Evolutionary conservation across 2,329 filamentous ascomycete genomes (phyloP).

Genomic region (Fragosphaeria purpurea): DNA sequence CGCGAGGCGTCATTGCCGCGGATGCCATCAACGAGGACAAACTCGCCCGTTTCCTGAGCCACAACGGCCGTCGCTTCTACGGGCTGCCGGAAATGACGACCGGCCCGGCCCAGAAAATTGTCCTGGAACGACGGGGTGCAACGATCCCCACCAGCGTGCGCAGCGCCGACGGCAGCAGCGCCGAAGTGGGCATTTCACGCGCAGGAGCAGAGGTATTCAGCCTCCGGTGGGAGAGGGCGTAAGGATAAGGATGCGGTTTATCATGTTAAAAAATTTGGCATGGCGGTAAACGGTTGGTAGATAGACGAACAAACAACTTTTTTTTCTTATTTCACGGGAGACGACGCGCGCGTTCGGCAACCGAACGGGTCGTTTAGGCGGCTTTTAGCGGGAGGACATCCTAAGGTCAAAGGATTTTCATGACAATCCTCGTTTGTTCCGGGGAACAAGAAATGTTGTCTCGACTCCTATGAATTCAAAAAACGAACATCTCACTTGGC

Average conservation of each 20-base stretch:
- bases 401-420: too few relatives aligned
- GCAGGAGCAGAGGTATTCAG: conserved; percentile 32
- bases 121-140: conserved; percentile 31
- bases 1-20: conserved; percentile 39
- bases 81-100: conserved; percentile 21
- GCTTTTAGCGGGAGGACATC: too few relatives aligned
- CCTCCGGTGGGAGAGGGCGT: conserved; percentile 22
- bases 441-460: too few relatives aligned
- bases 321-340: too few relatives aligned
- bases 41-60: conserved; percentile 44
- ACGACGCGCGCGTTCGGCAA: too few relatives aligned
- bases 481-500: too few relatives aligned
- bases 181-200: conserved; percentile 35
- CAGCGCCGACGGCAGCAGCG: conserved; percentile 24
- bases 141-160: conserved; percentile 29
- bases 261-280: too few relatives aligned
- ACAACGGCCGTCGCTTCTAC: conserved; percentile 46
- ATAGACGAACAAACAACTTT: too few relatives aligned
- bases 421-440: too few relatives aligned
- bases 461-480: too few relatives aligned
- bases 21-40: conserved; percentile 44
- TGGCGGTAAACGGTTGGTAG: conserved; percentile 37
- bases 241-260: neutral
- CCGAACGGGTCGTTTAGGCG: too few relatives aligned
- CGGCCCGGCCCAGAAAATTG: conserved; percentile 19